phyloP scores from a whole-genome alignment of 2,329 filamentous ascomycete genomes.

The Aspergillus fischeri region DNA sequence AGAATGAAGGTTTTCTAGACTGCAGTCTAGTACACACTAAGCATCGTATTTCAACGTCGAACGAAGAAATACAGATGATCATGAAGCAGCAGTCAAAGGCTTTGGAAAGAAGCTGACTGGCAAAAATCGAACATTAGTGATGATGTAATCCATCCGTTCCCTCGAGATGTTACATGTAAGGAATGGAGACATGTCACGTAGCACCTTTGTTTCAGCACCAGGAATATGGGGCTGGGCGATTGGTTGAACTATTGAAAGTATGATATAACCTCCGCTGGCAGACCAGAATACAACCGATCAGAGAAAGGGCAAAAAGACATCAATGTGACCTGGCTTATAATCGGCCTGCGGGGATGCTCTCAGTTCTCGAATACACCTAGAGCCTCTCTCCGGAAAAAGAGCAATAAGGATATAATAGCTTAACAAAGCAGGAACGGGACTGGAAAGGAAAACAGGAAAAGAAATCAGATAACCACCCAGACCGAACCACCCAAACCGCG shows the following conservation, averaged over 20 bases:
- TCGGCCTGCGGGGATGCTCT: not conserved
- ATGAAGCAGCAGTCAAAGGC: not conserved
- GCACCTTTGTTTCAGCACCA: not conserved
- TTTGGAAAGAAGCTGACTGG: not conserved
- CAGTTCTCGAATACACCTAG: constrained; percentile 5
- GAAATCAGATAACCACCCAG: constrained; percentile 21
- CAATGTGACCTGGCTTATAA: not conserved
- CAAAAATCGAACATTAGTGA: not conserved
- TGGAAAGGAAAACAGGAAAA: not conserved
- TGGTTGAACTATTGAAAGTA: not conserved
- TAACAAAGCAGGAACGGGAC: constrained; percentile 1
- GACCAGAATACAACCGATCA: not conserved
- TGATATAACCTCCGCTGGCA: not conserved
- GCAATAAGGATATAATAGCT: constrained; percentile 8
- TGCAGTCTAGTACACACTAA: not conserved
- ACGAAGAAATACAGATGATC: not conserved
- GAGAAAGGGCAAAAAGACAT: not conserved
- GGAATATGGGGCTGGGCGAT: not conserved
- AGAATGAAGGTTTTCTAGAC: not conserved
- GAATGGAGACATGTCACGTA: not conserved
- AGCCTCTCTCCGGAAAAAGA: constrained; percentile 5
- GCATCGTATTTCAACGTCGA: not conserved
- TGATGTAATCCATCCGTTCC: not conserved
- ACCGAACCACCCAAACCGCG: constrained; percentile 20
- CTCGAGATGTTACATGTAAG: not conserved